These are phyloP conservation scores for Pseudogymnoascus sp. DNA, from an alignment of 2,329 filamentous ascomycete species.

Conservation along the genomic window DNA sequence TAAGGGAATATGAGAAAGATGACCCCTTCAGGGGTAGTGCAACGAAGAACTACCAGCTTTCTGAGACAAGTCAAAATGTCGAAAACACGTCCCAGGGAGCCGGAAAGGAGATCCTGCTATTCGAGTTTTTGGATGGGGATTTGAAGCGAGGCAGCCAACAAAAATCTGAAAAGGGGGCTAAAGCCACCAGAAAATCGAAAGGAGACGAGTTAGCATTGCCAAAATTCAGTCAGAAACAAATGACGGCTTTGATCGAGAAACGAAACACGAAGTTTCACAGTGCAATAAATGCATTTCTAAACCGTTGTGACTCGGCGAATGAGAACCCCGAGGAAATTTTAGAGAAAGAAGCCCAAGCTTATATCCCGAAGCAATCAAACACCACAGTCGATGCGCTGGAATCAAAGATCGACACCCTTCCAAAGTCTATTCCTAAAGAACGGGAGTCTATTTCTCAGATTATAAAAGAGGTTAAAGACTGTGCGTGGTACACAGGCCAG, in stretches of 20 bases:
- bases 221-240: conserved; percentile 85
- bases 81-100: conserved; percentile 25
- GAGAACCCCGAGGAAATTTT: conserved; percentile 63
- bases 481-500: conserved; percentile 84
- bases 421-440: conserved; percentile 68
- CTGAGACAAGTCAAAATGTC: conserved; percentile 33
- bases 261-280: conserved; percentile 75
- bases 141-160: conserved; percentile 70
- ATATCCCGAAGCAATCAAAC: conserved; percentile 53
- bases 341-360: conserved; percentile 47
- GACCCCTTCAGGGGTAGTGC: conserved; percentile 53
- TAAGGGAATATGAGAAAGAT: conserved; percentile 60
- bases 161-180: conserved; percentile 56
- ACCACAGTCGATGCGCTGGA: conserved; percentile 31
- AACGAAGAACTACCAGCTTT: conserved; percentile 36
- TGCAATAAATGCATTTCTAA: conserved; percentile 70
- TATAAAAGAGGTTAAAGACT: conserved; percentile 69
- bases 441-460: conserved; percentile 78
- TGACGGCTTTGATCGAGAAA: conserved; percentile 82
- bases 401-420: conserved; percentile 39
- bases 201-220: conserved; percentile 85
- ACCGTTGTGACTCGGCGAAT: conserved; percentile 57
- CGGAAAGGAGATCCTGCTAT: conserved; percentile 66
- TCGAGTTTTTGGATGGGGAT: conserved; percentile 90
- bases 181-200: conserved; percentile 58